Evolutionary conservation across 495 filamentous ascomycete genomes (phyloP), one percentile per base, ranked within the genome.

Genomic region (Aspergillus avenaceus): DNA sequence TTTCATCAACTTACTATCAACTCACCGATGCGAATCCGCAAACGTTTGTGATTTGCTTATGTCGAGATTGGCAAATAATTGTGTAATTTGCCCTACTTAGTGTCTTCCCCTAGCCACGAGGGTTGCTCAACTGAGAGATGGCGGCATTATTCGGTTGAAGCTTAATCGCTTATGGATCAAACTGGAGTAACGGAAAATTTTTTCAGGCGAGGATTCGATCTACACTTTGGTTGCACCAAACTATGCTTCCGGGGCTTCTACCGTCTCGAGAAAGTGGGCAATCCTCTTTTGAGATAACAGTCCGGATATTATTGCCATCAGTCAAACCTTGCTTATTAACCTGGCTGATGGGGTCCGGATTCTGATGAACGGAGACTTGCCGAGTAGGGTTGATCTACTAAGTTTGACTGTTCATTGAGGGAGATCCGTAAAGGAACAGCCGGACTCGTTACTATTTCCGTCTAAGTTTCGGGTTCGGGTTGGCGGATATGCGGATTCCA

Each of bases 281-380:
- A 40, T 51, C 34, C 43, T 52, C 47, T 52, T 56, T 48, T 44
- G 12, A 52, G 53, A 44, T 18, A 56, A 27, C 45, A 22, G 23
- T 37, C 53, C 53, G 53, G 49, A 48, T 32, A 28, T 48, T 47
- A 45, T 31, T 44, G 34, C n/a, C 44, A 37, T 46, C 42, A 21
- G 16, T 49, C 14, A 41, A 43, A 37, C 48, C 37, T 48, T 51
- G 32, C 46, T 45, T 40, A 43, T 5, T 28, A 29, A 27, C 22
- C 19, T 45, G 8, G n/a, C 18, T 18, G 4, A 27, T 38, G 4
- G 16, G 16, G 16, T 19, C 21, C 34, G 41, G 41, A 29, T 29
- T 44, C 18, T 3, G 14, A 45, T 32, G 13, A 27, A 45, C 42
- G 42, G 45, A 27, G 32, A 38, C 45, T 18, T 24, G 13, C 45